A percentile compares a stretch with the other conserved stretches of the same genome.
Conservation (phyloP, 768 basidiomycete genomes). For the Podaxis sp. region DNA sequence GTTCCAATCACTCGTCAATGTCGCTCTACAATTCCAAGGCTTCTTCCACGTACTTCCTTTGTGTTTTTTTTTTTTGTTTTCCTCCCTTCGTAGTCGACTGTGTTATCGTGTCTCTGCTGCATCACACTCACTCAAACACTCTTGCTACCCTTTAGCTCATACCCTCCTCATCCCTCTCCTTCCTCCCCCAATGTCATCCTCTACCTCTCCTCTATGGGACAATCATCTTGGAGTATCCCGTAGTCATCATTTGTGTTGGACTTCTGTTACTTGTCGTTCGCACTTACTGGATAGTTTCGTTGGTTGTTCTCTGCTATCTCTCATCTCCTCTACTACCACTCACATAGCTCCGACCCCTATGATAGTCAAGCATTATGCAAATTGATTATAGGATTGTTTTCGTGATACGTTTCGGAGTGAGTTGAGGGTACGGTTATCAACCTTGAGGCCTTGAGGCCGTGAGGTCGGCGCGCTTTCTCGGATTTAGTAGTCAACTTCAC, state of each 20-base stretch:
- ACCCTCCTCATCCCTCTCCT: neutral
- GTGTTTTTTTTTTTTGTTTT: neutral
- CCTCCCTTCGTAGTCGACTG: conserved; percentile 7
- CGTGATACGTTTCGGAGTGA: neutral
- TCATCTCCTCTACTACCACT: neutral
- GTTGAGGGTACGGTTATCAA: too few relatives aligned
- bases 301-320: neutral
- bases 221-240: neutral
- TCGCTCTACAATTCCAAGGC: neutral
- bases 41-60: neutral
- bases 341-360: neutral
- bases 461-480: too few relatives aligned
- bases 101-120: conserved; percentile 12
- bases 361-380: conserved; percentile 13
- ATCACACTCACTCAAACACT: conserved; percentile 2
- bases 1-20: neutral
- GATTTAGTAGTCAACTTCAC: too few relatives aligned
- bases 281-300: neutral
- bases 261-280: neutral
- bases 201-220: neutral
- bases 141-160: neutral
- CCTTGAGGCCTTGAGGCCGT: too few relatives aligned
- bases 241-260: neutral
- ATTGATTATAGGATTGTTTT: conserved; percentile 7
- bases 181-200: neutral